phyloP scores from a whole-genome alignment of 148 eudicot species.

The Rheum nobile region DNA sequence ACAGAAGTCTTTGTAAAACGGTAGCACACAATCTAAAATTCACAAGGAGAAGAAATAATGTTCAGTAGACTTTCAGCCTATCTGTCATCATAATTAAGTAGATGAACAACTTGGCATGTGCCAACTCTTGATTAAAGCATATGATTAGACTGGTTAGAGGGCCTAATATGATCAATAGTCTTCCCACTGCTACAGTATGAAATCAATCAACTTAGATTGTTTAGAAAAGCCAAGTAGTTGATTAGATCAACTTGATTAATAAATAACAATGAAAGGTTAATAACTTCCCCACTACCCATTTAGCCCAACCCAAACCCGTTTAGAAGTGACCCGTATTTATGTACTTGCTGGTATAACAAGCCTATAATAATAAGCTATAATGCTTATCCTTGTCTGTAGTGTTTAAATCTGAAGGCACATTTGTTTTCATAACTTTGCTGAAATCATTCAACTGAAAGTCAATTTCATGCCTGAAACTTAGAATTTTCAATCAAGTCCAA shows the following conservation, averaged over 20 bases:
- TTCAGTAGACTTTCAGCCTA: too few relatives aligned
- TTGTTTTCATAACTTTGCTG: not conserved
- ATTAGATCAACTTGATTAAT: too few relatives aligned
- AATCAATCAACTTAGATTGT: not conserved
- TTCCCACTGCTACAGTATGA: not conserved
- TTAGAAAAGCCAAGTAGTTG: not conserved
- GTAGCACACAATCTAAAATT: too few relatives aligned
- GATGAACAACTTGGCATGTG: slow-evolving; percentile 5
- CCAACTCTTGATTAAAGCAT: slow-evolving; percentile 3
- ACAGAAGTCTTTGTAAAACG: too few relatives aligned
- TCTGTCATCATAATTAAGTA: slow-evolving; percentile 6
- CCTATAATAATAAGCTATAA: too few relatives aligned
- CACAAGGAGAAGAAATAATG: too few relatives aligned
- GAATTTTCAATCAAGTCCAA: not conserved
- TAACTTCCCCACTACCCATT: not conserved
- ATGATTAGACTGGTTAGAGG: slow-evolving; percentile 7
- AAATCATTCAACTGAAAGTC: not conserved
- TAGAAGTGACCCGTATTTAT: too few relatives aligned
- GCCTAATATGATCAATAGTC: not conserved
- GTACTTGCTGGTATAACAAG: not conserved
- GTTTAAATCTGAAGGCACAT: too few relatives aligned
- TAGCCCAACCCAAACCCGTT: not conserved
- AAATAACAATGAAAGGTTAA: not conserved
- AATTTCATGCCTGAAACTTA: too few relatives aligned
- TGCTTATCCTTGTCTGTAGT: too few relatives aligned